Evolutionary conservation across 2,329 filamentous ascomycete genomes (phyloP), one percentile per base, ranked within the genome.

Genomic region (Ophioceras dolichostomum): DNA sequence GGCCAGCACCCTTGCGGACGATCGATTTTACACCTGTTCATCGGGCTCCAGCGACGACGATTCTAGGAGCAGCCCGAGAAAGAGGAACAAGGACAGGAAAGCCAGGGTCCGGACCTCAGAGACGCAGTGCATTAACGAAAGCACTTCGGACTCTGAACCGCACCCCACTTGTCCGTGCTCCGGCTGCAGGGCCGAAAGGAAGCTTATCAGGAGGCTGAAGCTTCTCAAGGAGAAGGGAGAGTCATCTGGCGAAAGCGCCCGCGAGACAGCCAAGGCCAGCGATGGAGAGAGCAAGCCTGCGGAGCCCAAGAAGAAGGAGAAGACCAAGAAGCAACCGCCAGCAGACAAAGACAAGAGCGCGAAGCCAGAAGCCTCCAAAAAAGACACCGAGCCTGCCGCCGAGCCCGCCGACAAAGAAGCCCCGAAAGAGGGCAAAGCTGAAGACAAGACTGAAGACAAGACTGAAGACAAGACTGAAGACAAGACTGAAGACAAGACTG

Each of bases 121-220:
- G 34, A 16, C 41, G 8, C 34, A 41, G 16, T 26, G 36, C 32
- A 34, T 31, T 36, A 47, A 45, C n/a, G 45, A 38, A 2, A 39
- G 41, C 12, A 39, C 43, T 10, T 43, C 45, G 8, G 47, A 52
- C n/a, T 52, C 54, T 5, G 54, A 61, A 13, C 52, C 58, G 3
- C 57, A 62, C 26, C 54, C 54, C 4, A 54, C 50, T 21, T 62
- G 57, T 36, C 45, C 49, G 24, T 63, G 60, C 37, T 37, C 40
- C 2, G 49, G 51, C 9, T 62, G 59, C 36, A 45, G 45, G 4
- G 36, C 39, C 5, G 49, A 45, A 14, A 24, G 39, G 10, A 50
- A 52, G 32, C 47, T 41, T 39, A 50, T 44, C 32, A 54, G 41
- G 53, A 38, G 40, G 27, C 30, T 32, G 19, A 30, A 19, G 12